Evolutionary conservation across 2,329 filamentous ascomycete genomes (phyloP), one percentile per base, ranked within the genome.

Genomic region (Hymenoscyphus salicellus): DNA sequence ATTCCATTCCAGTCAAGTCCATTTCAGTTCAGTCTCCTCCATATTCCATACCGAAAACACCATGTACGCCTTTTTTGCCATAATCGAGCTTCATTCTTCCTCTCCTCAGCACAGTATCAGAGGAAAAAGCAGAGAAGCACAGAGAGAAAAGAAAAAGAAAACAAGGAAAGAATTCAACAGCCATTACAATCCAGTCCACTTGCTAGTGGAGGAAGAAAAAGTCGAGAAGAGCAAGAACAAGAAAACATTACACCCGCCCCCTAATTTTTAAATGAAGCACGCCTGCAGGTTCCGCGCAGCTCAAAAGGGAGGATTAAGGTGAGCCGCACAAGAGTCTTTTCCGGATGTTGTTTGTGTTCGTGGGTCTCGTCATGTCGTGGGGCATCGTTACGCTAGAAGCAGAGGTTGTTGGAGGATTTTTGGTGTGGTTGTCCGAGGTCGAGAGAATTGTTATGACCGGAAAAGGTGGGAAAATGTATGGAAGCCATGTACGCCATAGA

Each of bases 281-380:
- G 46, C 46, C 46, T 23, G 20, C 46, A 38, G 16, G 11, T 38
- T 17, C 36, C 36, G 11, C 14, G 36, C 36, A 38, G 14, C 36
- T 38, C 36, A 38, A 7, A 33, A 10, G 36, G 7, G 46, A 26
- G 20, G 26, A 26, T 14, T 49, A 3, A 23, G 4, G n/a, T 52
- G 46, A 38, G 36, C 36, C 36, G 36, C 36, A 38, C 46, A 52
- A 10, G 46, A 23, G 46, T 52, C 20, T 52, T 52, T 38, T 14
- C 14, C 32, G 30, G 43, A 10, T 10, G 43, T 20, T 52, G 14
- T 11, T 52, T 52, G n/a, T 26, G 46, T 52, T 52, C 46, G 20
- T 52, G 20, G 65, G 67, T 70, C 68, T 71, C 72, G 63, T 74
- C 69, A 68, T 66, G 65, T 74, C 72, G 64, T 73, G 65, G 63